phyloP scores from a whole-genome alignment of 495 filamentous ascomycete species.

The Bathelium albidoporum region DNA sequence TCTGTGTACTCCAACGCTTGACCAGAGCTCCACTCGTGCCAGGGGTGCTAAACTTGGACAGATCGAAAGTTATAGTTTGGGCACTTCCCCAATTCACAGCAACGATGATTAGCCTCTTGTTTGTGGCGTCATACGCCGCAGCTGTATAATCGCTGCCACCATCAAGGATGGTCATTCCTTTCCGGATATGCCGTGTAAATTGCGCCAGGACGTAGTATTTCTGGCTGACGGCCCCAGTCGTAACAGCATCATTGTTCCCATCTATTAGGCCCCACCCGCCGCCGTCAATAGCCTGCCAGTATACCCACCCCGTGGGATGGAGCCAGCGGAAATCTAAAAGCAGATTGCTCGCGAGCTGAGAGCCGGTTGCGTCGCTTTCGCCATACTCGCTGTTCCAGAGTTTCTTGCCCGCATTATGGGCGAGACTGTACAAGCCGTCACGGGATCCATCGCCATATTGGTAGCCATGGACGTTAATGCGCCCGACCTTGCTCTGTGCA shows the following conservation, averaged over 20 bases:
- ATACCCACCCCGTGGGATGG: background rate
- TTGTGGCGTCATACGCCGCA: background rate
- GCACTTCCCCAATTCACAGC: background rate
- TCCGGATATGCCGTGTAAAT: background rate
- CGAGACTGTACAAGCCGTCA: conserved; percentile 21
- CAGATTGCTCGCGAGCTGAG: background rate
- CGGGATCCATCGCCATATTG: conserved; percentile 26
- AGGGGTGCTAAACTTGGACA: background rate
- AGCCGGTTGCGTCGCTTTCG: conserved; percentile 20
- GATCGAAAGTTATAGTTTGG: background rate
- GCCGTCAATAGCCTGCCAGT: background rate
- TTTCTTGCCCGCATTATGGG: conserved; percentile 19
- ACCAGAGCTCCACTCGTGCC: background rate
- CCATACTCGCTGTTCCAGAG: conserved; percentile 37
- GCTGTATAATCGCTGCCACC: background rate
- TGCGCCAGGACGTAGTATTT: background rate
- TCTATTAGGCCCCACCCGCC: background rate
- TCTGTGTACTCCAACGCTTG: background rate
- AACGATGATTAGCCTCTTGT: background rate
- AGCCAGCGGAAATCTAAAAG: background rate
- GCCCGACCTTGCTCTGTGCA: conserved; percentile 19
- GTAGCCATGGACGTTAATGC: conserved; percentile 35
- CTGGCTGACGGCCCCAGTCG: background rate
- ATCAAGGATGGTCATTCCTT: background rate
- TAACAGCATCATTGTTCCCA: background rate